Conservation (phyloP, 139 green algal genomes). For the Chlamydomonas asymmetrica region DNA sequence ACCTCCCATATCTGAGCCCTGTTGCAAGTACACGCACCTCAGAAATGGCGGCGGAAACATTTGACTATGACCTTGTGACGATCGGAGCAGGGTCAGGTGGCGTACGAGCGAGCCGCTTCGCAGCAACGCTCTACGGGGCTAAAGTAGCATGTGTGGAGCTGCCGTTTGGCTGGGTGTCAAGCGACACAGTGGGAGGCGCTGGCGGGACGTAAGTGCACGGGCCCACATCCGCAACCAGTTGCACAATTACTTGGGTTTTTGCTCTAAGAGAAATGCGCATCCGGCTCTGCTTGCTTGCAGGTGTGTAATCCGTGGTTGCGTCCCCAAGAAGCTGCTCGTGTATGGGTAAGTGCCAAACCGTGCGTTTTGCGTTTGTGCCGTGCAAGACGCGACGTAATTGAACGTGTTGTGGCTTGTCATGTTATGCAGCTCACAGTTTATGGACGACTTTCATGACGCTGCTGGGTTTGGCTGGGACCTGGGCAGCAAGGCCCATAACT, state of each 20-base stretch:
- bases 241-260: no score
- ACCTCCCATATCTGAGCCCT: no score
- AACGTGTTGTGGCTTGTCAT: slow-evolving; percentile 60
- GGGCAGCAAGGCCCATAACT: slow-evolving; percentile 45
- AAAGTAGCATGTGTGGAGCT: slow-evolving; percentile 86
- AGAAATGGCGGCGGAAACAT: no score
- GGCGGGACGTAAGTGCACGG: slow-evolving; percentile 73
- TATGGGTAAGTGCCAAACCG: no score
- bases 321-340: slow-evolving; percentile 99
- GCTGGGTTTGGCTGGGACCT: slow-evolving; percentile 71
- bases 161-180: slow-evolving; percentile 85
- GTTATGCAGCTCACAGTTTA: slow-evolving; percentile 53
- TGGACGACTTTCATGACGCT: slow-evolving; percentile 69
- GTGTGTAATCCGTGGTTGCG: slow-evolving; percentile 97
- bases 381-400: no score
- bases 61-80: slow-evolving; percentile 85
- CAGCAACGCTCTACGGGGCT: slow-evolving; percentile 64
- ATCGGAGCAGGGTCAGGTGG: slow-evolving; percentile 82
- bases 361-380: no score
- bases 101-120: slow-evolving; percentile 69
- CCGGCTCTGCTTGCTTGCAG: no score
- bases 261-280: no score
- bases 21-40: no score
- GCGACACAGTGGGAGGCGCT: slow-evolving; percentile 76
- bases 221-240: no score